Percentiles rank a stretch among this genome's conserved stretches.
phyloP scores from a whole-genome alignment of 2,329 filamentous ascomycete species.

The Polytolypa hystricis region DNA sequence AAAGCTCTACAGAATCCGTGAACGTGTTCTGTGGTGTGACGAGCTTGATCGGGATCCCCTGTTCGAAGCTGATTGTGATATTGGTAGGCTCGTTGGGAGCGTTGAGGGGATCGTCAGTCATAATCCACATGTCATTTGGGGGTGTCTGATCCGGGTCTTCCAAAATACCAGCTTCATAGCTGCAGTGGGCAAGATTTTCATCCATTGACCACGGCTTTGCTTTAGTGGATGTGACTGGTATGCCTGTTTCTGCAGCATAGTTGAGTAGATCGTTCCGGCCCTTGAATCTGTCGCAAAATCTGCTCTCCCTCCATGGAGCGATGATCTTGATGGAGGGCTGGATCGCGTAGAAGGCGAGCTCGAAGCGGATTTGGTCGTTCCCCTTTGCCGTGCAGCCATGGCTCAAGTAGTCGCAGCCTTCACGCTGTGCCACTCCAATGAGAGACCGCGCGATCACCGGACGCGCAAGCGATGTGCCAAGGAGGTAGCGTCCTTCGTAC shows the following conservation, averaged over 20 bases:
- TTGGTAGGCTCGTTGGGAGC: constrained; percentile 16
- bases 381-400: constrained; percentile 40
- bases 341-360: constrained; percentile 40
- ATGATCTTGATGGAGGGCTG: constrained; percentile 38
- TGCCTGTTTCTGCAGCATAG: constrained; percentile 36
- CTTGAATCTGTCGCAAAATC: constrained; percentile 39
- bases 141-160: constrained; percentile 49
- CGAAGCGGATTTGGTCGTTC: constrained; percentile 40
- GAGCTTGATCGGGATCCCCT: constrained; percentile 15
- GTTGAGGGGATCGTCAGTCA: constrained; percentile 33
- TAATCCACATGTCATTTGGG: constrained; percentile 71
- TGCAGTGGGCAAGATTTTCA: constrained; percentile 57
- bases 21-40: constrained; percentile 7
- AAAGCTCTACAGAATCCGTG: constrained; percentile 12
- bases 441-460: constrained; percentile 39
- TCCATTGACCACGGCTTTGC: constrained; percentile 55
- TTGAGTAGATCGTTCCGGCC: constrained; percentile 40
- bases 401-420: constrained; percentile 32
- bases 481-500: constrained; percentile 7
- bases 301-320: constrained; percentile 38
- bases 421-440: constrained; percentile 28
- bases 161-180: constrained; percentile 61
- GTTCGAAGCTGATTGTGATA: constrained; percentile 15
- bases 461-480: constrained; percentile 42
- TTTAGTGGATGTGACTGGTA: constrained; percentile 39